Conservation (phyloP, 2,329 filamentous ascomycete species). For the Dryadomyces sulphureus region DNA sequence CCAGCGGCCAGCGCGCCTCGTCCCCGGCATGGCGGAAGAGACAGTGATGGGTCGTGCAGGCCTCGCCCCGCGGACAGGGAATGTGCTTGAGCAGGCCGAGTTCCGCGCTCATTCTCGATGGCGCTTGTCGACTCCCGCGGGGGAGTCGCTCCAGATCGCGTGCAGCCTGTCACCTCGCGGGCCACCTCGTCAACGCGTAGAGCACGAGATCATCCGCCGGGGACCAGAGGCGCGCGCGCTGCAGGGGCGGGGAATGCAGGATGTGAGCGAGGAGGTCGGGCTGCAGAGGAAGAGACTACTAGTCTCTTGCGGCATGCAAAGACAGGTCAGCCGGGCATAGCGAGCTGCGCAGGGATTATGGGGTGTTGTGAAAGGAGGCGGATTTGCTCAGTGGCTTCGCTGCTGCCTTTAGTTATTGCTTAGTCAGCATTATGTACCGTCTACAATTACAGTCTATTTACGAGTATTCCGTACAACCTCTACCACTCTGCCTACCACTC, state of each 20-base stretch:
- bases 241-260: too few species aligned
- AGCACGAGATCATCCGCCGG: too few species aligned
- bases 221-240: too few species aligned
- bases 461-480: neutral
- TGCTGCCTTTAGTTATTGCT: neutral
- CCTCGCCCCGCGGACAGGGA: slow-evolving; percentile 11
- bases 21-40: slow-evolving; percentile 11
- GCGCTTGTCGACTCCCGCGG: neutral
- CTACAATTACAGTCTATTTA: too few species aligned
- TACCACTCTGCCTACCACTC: neutral
- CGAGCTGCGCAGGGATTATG: too few species aligned
- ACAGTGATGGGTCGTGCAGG: slow-evolving; percentile 11
- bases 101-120: slow-evolving; percentile 6
- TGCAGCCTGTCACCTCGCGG: neutral
- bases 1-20: slow-evolving; percentile 1
- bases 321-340: too few species aligned
- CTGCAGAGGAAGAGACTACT: too few species aligned
- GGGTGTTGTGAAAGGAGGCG: too few species aligned
- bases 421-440: neutral
- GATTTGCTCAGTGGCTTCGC: neutral
- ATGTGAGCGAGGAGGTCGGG: too few species aligned
- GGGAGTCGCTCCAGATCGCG: neutral
- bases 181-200: too few species aligned
- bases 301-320: too few species aligned
- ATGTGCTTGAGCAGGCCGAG: slow-evolving; percentile 12